phyloP scores from a whole-genome alignment of 495 filamentous ascomycete species.

The Hypoxylon fragiforme region DNA sequence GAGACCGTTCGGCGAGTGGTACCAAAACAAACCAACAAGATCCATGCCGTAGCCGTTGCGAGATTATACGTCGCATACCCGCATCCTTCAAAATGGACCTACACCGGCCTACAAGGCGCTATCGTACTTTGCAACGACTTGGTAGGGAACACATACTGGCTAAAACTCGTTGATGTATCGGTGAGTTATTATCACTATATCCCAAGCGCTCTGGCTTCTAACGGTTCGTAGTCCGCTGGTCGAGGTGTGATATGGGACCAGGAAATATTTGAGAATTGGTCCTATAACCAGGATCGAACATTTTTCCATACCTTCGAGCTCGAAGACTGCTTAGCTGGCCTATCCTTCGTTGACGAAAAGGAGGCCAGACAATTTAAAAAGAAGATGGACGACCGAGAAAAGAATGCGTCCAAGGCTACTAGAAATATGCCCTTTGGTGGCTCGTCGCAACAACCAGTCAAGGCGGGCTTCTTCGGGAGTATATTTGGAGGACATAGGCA shows the following conservation, averaged over 20 bases:
- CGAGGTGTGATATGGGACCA: constrained; percentile 98
- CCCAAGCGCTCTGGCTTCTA: constrained; percentile 14
- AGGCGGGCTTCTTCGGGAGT: constrained; percentile 61
- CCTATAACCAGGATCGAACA: constrained; percentile 91
- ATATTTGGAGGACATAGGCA: constrained; percentile 72
- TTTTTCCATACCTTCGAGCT: constrained; percentile 98
- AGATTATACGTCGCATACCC: constrained; percentile 94
- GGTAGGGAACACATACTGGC: constrained; percentile 93
- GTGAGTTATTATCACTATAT: constrained; percentile 55
- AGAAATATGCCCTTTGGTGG: constrained; percentile 75
- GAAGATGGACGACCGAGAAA: constrained; percentile 92
- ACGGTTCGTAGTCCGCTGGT: constrained; percentile 63
- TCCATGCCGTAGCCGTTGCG: constrained; percentile 89
- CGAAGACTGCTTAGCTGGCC: constrained; percentile 82
- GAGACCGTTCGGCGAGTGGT: constrained; percentile 89
- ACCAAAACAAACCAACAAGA: constrained; percentile 91
- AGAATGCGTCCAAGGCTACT: constrained; percentile 87
- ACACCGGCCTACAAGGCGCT: constrained; percentile 91
- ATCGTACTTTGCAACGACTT: constrained; percentile 91
- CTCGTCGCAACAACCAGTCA: constrained; percentile 45
- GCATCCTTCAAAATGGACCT: constrained; percentile 83
- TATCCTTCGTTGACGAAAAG: constrained; percentile 94
- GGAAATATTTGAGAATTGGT: constrained; percentile 92
- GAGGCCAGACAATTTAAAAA: constrained; percentile 93
- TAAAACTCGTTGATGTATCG: constrained; percentile 95